phyloP scores from a whole-genome alignment of 208 protist genomes.

The Blechomonas ayalai region DNA sequence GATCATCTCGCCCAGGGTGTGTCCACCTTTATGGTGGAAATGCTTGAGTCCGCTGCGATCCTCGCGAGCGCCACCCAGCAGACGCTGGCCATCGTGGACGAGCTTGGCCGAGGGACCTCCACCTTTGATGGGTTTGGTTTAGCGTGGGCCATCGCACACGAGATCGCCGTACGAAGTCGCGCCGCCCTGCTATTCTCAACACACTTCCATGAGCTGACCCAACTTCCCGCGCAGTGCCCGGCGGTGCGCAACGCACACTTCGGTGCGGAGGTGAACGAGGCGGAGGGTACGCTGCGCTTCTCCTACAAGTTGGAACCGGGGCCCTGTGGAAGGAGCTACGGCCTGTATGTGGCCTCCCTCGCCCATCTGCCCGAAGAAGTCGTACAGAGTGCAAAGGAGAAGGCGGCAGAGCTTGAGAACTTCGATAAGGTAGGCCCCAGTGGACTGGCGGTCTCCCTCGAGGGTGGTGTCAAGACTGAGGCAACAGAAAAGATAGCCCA shows the following conservation, averaged over 20 bases:
- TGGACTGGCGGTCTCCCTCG: no score
- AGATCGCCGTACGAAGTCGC: slow-evolving; percentile 77
- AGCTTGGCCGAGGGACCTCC: slow-evolving; percentile 98
- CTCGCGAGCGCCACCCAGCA: slow-evolving; percentile 88
- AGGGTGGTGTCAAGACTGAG: slow-evolving; percentile 12
- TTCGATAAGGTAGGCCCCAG: slow-evolving; percentile 61
- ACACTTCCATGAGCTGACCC: slow-evolving; percentile 99
- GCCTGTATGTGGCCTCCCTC: slow-evolving; percentile 89
- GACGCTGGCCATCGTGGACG: slow-evolving; percentile 98
- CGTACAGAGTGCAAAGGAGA: slow-evolving; percentile 63
- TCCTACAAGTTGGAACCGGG: slow-evolving; percentile 81
- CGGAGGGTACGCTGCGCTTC: slow-evolving; percentile 68
- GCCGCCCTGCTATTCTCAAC: slow-evolving; percentile 97
- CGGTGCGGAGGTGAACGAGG: slow-evolving; percentile 56
- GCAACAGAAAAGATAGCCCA: slow-evolving; percentile 23
- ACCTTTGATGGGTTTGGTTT: slow-evolving; percentile 99
- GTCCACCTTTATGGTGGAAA: slow-evolving; percentile 99
- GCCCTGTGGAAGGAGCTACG: slow-evolving; percentile 87
- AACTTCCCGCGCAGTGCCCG: slow-evolving; percentile 53
- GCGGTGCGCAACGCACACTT: slow-evolving; percentile 79
- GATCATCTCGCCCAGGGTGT: slow-evolving; percentile 92
- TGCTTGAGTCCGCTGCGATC: slow-evolving; percentile 98
- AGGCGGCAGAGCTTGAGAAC: slow-evolving; percentile 80
- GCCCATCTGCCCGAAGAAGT: slow-evolving; percentile 81
- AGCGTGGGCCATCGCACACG: slow-evolving; percentile 98